Evolutionary conservation across 441 rosid species (phyloP), one percentile per base, ranked within the genome.

Genomic region (Gossypium trilobum): DNA sequence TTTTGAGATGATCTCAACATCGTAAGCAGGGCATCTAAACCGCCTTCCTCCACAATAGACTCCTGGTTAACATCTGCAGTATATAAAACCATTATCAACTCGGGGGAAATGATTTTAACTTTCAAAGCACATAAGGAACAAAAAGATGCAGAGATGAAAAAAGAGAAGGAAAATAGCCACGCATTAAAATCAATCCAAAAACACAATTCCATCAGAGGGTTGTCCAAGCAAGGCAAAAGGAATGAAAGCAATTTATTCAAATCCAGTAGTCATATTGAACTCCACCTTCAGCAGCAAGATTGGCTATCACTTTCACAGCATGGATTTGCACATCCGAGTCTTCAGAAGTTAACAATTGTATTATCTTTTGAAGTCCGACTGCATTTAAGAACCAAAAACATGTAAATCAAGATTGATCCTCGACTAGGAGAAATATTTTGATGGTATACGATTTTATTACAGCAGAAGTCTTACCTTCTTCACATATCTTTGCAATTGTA

Each of bases 261-360:
- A 19, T 55, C 6, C 33, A 66, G 64, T 16, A 50, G 70, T 29
- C 23, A 67, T 36, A 74, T 19, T 23, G 22, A 60, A 22, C 74
- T 36, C 44, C 67, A 91, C 98, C 98, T 90, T 93, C 98, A 44
- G 96, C 96, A 33, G 98, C 98, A 70, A 93, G 93, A 85, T 93
- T 93, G 51, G 98, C 98, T 73, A 93, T 88, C 74, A 91, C 93
- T 84, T 91, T 93, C 65, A 90, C 93, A 9, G 92, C 97, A 81
- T 91, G 97, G 70, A 85, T 89, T 84, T 91, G 98, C 73, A 91
- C 91, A 58, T 89, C 96, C 9, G 74, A 52, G 76, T 93, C 98
- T 80, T 91, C 96, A 74, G 98, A 93, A 71, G 83, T 60, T 73
- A 91, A 81, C 74, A 91, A 79, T 33, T 88, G 92, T 71, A 93